Base-by-base conservation (phyloP, 192 early-diverging fungal genomes). In the Linnemannia exigua region DNA sequence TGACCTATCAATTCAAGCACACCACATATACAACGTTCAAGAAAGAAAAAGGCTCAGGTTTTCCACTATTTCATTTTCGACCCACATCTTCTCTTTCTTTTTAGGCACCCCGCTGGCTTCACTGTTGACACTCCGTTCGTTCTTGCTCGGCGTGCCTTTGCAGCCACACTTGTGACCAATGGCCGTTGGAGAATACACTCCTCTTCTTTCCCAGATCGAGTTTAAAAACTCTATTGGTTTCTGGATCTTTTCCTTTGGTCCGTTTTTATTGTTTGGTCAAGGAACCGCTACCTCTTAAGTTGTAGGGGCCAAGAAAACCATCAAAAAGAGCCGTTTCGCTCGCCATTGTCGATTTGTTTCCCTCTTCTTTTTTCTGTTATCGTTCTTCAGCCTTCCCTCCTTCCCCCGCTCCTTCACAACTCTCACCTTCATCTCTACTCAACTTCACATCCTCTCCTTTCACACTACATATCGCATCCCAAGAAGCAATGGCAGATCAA, bases 171-270 rank as follows among this genome's bases (percentile, higher is more conserved):
- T 31, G 58, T 31, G 58, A 63, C 58, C 58, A 63, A 63, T 63
- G 28, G 12, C 25, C 28, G 58, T 63, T 61, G n/a, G 54, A 31
- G 54, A 61, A 61, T 14, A 22, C 14, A 61, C 54, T 20, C 25
- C 54, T 61, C 25, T n/a, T 61, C 12, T 25, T 58, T 31, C 0
- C 12, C 25, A 20, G 58, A 61, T n/a, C n/a, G n/a, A 35, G 37
- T 38, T n/a, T 75, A 66, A 75, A 50, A 76, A 76, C 25, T n/a
- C 46, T 76, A 76, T 44, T 76, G 2, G 75, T 76, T 69, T 76
- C 75, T 76, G 31, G 48, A 28, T n/a, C 36, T 50, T 47, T 38
- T 47, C 66, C 46, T 67, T 50, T 1, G 33, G 14, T 16, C 37
- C 35, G 12, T 38, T 17, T 41, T 35, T 17, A n/a, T n/a, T n/a